These are phyloP conservation scores for Nematodospora valgi DNA, from an alignment of 805 yeast species.

Conservation along the genomic window DNA sequence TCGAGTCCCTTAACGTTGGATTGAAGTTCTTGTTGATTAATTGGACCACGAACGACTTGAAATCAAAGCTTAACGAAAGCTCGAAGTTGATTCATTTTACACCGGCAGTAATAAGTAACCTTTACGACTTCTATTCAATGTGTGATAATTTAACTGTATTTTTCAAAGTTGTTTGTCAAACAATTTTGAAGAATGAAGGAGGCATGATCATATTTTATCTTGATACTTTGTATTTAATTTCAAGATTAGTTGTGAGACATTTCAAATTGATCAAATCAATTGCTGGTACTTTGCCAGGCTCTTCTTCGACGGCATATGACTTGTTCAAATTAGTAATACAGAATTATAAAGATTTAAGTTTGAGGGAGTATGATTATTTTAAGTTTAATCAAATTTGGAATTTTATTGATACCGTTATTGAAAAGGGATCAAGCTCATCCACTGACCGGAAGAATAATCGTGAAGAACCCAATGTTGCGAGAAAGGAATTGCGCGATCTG, in stretches of 20 bases:
- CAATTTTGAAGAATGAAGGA: slow-evolving; percentile 36
- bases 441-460: not conserved
- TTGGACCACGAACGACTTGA: slow-evolving; percentile 45
- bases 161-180: slow-evolving; percentile 32
- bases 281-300: slow-evolving; percentile 27
- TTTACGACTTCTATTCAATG: slow-evolving; percentile 30
- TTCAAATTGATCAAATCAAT: slow-evolving; percentile 32
- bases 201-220: slow-evolving; percentile 37
- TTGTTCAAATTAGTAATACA: slow-evolving; percentile 30
- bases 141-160: slow-evolving; percentile 43
- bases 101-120: slow-evolving; percentile 24
- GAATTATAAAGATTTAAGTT: slow-evolving; percentile 31
- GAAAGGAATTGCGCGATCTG: slow-evolving; percentile 8
- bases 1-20: slow-evolving; percentile 32
- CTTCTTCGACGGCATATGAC: slow-evolving; percentile 29
- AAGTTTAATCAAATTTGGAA: slow-evolving; percentile 33
- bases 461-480: slow-evolving; percentile 3
- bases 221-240: slow-evolving; percentile 38
- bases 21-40: slow-evolving; percentile 44
- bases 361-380: slow-evolving; percentile 31
- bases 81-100: slow-evolving; percentile 35
- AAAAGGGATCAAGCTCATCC: slow-evolving; percentile 12
- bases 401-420: slow-evolving; percentile 27
- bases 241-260: slow-evolving; percentile 29
- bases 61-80: slow-evolving; percentile 29